Conservation (phyloP, 2,329 filamentous ascomycete genomes). For the Aspergillus niger region DNA sequence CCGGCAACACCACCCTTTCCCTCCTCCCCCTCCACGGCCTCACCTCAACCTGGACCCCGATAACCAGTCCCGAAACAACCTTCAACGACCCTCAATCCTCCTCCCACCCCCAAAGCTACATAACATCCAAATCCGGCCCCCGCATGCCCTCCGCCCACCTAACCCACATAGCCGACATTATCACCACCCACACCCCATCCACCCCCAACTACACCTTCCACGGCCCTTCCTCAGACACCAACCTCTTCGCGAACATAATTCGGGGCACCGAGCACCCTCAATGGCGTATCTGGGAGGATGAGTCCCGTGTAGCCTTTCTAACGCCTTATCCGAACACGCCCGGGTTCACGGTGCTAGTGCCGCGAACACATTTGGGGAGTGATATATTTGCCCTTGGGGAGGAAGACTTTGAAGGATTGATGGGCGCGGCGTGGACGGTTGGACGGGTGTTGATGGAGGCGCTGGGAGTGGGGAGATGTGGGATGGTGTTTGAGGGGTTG, state of each 20-base stretch:
- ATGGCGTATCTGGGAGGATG: conserved; percentile 10
- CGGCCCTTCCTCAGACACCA: background rate
- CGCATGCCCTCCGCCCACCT: background rate
- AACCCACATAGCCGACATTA: background rate
- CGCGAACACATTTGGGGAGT: background rate
- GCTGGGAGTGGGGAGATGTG: background rate
- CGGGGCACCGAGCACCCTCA: background rate
- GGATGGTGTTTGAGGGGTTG: conserved; percentile 12
- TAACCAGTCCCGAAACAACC: background rate
- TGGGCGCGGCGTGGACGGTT: conserved; percentile 2
- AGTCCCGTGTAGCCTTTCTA: conserved; percentile 5
- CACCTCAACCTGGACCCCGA: background rate
- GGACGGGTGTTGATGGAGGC: background rate
- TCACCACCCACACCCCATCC: background rate
- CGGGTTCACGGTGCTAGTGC: conserved; percentile 8
- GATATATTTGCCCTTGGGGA: background rate
- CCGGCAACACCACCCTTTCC: background rate
- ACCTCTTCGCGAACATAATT: conserved; percentile 5
- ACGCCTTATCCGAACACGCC: conserved; percentile 6
- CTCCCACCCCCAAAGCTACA: background rate
- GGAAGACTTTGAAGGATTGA: background rate
- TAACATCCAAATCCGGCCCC: conserved; percentile 5
- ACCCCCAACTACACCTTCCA: conserved; percentile 1
- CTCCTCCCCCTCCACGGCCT: conserved; percentile 8
- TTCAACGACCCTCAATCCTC: background rate